A percentile compares a stretch with the other conserved stretches of the same genome.
phyloP scores from a whole-genome alignment of 75 land plant species.

The Sequoia sempervirens region DNA sequence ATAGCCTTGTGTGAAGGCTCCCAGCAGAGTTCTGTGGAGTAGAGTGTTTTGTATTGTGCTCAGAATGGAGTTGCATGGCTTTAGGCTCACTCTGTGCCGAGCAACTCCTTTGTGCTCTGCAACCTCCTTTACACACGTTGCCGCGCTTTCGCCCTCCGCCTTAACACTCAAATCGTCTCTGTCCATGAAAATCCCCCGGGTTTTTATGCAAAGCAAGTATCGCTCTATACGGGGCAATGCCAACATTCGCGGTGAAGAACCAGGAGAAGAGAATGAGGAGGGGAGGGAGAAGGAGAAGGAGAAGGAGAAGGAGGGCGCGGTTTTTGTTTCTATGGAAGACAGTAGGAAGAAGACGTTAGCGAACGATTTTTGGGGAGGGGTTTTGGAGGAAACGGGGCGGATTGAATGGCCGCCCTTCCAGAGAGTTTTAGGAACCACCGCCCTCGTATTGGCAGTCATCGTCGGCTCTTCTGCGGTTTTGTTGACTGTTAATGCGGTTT shows the following conservation, averaged over 20 bases:
- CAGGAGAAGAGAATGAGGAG: not conserved
- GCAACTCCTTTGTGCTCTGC: not conserved
- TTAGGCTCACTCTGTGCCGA: not conserved
- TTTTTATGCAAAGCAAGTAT: not conserved
- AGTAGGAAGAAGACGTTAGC: constrained; percentile 9
- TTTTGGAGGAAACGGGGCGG: constrained; percentile 75
- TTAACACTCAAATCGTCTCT: not conserved
- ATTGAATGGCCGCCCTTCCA: constrained; percentile 91
- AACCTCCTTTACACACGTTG: not conserved
- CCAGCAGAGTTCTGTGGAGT: too few species aligned
- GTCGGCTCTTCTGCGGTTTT: constrained; percentile 82
- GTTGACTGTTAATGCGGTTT: constrained; percentile 84
- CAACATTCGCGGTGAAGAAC: not conserved
- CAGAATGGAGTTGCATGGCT: not conserved
- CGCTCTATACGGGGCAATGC: not conserved
- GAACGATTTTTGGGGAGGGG: constrained; percentile 45
- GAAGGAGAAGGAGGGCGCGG: not conserved
- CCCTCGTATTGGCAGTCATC: constrained; percentile 82
- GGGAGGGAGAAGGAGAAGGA: not conserved
- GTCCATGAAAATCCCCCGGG: not conserved
- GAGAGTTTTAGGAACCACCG: constrained; percentile 86
- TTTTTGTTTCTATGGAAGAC: not conserved
- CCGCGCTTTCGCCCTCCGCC: not conserved
- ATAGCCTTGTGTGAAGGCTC: too few species aligned
- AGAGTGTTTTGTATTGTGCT: not conserved